phyloP scores from a whole-genome alignment of 495 filamentous ascomycete species.

The Letharia columbiana region DNA sequence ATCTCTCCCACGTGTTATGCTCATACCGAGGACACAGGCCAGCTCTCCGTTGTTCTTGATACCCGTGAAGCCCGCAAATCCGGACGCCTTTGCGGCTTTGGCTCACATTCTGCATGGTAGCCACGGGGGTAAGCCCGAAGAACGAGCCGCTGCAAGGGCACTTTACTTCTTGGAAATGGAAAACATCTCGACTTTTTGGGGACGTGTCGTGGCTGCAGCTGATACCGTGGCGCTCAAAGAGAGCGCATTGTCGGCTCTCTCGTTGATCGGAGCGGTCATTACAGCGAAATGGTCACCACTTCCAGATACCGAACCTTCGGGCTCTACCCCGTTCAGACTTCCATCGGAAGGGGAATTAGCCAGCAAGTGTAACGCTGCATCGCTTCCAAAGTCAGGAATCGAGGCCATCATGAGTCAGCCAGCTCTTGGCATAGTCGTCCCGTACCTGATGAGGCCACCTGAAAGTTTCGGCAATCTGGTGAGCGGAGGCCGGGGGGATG shows the following conservation, averaged over 20 bases:
- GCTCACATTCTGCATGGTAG: slow-evolving; percentile 48
- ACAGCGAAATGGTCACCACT: slow-evolving; percentile 47
- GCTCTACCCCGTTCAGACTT: slow-evolving; percentile 34
- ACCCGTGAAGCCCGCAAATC: slow-evolving; percentile 41
- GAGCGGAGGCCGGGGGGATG: slow-evolving; percentile 48
- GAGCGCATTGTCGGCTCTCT: slow-evolving; percentile 46
- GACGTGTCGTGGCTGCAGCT: slow-evolving; percentile 42
- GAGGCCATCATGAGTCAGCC: slow-evolving; percentile 47
- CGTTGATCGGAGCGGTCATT: slow-evolving; percentile 44
- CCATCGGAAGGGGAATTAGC: slow-evolving; percentile 38
- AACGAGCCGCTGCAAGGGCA: slow-evolving; percentile 47
- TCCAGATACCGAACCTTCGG: slow-evolving; percentile 24
- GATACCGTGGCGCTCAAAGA: slow-evolving; percentile 53
- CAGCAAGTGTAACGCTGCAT: slow-evolving; percentile 31
- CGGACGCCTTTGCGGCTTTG: slow-evolving; percentile 47
- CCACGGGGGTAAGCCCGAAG: slow-evolving; percentile 24
- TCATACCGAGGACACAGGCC: slow-evolving; percentile 41
- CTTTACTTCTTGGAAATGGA: slow-evolving; percentile 50
- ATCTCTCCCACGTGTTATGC: slow-evolving; percentile 47
- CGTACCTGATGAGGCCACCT: slow-evolving; percentile 52
- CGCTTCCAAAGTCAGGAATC: slow-evolving; percentile 39
- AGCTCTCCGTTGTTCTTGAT: slow-evolving; percentile 42
- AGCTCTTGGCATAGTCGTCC: slow-evolving; percentile 44
- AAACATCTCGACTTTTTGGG: slow-evolving; percentile 43
- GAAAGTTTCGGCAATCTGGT: slow-evolving; percentile 50